phyloP scores from a whole-genome alignment of 2,329 filamentous ascomycete species.

The Hawksworthiomyces lignivorus region DNA sequence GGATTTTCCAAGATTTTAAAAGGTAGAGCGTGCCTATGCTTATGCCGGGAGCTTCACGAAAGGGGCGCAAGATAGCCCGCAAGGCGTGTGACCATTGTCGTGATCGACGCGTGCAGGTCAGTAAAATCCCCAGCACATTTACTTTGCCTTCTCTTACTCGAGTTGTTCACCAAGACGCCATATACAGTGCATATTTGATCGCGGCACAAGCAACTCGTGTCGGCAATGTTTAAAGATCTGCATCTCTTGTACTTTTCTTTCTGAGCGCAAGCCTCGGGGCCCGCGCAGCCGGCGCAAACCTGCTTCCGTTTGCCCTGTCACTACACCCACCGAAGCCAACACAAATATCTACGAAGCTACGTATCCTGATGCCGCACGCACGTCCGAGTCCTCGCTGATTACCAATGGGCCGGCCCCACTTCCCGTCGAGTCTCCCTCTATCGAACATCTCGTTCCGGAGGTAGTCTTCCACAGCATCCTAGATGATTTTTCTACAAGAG shows the following conservation, averaged over 20 bases:
- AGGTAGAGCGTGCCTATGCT: no score
- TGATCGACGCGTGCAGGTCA: conserved; percentile 12
- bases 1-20: no score
- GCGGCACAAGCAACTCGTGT: conserved; percentile 8
- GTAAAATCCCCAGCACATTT: no score
- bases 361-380: neutral
- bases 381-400: neutral
- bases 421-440: conserved; percentile 6
- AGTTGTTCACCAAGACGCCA: no score
- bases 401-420: conserved; percentile 2
- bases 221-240: conserved; percentile 13
- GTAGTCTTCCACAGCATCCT: conserved; percentile 14
- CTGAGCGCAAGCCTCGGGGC: conserved; percentile 16
- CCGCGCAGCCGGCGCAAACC: conserved; percentile 15
- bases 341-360: neutral
- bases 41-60: conserved; percentile 6
- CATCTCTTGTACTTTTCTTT: conserved; percentile 18
- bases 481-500: conserved; percentile 15
- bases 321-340: conserved; percentile 4
- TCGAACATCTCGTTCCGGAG: conserved; percentile 16
- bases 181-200: conserved; percentile 14
- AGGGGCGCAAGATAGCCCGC: conserved; percentile 13
- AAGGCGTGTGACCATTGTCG: conserved; percentile 18
- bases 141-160: neutral
- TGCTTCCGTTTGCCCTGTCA: neutral